phyloP scores from a whole-genome alignment of 345 rosid species.

The Leavenworthia alabamica region DNA sequence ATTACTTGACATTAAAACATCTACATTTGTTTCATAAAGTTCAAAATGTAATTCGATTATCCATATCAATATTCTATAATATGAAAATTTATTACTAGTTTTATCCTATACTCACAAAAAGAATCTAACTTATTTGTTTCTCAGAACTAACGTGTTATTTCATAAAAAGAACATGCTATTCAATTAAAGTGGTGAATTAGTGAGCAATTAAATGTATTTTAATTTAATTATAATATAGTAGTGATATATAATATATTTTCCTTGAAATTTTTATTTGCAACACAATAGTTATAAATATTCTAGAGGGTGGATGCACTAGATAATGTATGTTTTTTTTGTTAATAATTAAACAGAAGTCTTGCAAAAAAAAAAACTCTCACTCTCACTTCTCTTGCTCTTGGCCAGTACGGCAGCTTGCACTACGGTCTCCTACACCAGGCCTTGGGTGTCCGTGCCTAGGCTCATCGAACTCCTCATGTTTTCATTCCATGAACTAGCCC shows the following conservation, averaged over 20 bases:
- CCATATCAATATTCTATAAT: not conserved
- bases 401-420: conserved; percentile 21
- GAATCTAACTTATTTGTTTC: not conserved
- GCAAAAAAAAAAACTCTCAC: not conserved
- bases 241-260: no score
- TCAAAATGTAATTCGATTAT: not conserved
- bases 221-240: not conserved
- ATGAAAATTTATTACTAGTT: not conserved
- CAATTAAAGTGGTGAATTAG: not conserved
- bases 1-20: not conserved
- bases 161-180: not conserved
- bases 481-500: no score
- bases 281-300: no score
- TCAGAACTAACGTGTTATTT: not conserved
- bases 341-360: no score
- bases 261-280: no score
- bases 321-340: no score
- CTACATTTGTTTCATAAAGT: not conserved
- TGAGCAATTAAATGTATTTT: not conserved
- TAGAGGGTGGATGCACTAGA: no score
- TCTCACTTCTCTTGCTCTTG: conserved; percentile 22
- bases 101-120: not conserved
- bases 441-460: conserved; percentile 1
- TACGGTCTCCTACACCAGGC: conserved; percentile 12
- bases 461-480: conserved; percentile 18